phyloP scores from a whole-genome alignment of 1,139 yeast species.

The Blastobotrys buckinghamii region DNA sequence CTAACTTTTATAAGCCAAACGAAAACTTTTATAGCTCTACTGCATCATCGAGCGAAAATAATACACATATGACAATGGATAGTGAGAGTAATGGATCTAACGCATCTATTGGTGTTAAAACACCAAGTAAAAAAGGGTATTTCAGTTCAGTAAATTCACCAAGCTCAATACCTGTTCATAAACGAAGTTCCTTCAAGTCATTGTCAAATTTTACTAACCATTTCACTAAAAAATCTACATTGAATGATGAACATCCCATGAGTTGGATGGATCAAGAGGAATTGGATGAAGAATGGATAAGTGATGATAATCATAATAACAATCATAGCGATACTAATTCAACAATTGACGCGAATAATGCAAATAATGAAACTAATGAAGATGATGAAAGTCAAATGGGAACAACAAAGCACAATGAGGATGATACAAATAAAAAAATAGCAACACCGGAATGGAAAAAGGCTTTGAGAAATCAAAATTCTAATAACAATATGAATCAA shows the following conservation, averaged over 20 bases:
- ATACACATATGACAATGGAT: constrained; percentile 1
- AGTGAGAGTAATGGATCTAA: neutral
- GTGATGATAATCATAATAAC: neutral
- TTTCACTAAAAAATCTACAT: neutral
- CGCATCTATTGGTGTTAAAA: neutral
- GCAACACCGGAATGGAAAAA: constrained; percentile 17
- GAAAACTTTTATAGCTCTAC: too few species aligned
- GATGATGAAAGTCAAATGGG: neutral
- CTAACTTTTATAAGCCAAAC: too few species aligned
- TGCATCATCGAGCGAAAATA: neutral
- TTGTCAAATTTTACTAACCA: neutral
- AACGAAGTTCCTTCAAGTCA: neutral
- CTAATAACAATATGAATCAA: neutral
- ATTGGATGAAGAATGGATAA: constrained; percentile 11
- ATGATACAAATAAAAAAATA: constrained; percentile 1
- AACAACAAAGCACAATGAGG: constrained; percentile 8
- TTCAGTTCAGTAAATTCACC: neutral
- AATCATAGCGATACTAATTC: neutral
- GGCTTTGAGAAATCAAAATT: constrained; percentile 1
- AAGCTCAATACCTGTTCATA: constrained; percentile 5
- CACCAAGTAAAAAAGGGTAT: neutral
- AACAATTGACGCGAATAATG: neutral
- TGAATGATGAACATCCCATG: constrained; percentile 11
- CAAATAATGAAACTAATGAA: neutral
- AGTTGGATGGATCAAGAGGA: constrained; percentile 14